phyloP scores from a whole-genome alignment of 768 basidiomycete genomes.

The Tulasnella sp. region DNA sequence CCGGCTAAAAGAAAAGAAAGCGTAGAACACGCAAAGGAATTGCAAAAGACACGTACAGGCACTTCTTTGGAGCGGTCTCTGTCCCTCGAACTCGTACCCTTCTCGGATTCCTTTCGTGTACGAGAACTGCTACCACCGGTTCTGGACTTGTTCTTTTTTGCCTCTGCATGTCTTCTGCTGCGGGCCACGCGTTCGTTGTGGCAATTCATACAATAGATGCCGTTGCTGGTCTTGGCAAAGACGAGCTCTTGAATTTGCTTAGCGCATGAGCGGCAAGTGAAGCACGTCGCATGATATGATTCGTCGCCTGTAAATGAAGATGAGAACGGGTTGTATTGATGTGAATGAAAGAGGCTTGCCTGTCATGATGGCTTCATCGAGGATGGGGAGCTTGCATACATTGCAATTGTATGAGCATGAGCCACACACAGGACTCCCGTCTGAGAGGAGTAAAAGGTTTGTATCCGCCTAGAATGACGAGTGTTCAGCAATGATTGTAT shows the following conservation, averaged over 20 bases:
- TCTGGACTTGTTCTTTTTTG: conserved; percentile 47
- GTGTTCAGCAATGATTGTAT: too few species aligned
- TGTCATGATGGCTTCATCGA: conserved; percentile 99
- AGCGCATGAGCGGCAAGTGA: conserved; percentile 92
- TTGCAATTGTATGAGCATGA: conserved; percentile 93
- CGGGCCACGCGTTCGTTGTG: conserved; percentile 95
- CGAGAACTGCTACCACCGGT: conserved; percentile 16
- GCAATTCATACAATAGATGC: conserved; percentile 98
- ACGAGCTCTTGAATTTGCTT: conserved; percentile 95
- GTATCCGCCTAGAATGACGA: conserved; percentile 55
- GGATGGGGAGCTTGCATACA: conserved; percentile 84
- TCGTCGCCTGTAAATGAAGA: conserved; percentile 48
- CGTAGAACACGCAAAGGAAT: too few species aligned
- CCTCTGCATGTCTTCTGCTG: conserved; percentile 81
- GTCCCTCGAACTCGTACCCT: neutral
- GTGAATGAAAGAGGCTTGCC: conserved; percentile 26
- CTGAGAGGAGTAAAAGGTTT: conserved; percentile 89
- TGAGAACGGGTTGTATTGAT: neutral
- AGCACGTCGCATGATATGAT: conserved; percentile 96
- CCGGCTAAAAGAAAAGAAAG: too few species aligned
- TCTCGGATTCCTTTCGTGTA: conserved; percentile 20
- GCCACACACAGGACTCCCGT: conserved; percentile 93
- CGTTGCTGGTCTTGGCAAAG: conserved; percentile 95
- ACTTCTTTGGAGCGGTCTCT: conserved; percentile 2
- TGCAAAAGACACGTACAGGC: conserved; percentile 3